Conservation (phyloP, 495 filamentous ascomycete genomes). For the Pyronema domesticum region DNA sequence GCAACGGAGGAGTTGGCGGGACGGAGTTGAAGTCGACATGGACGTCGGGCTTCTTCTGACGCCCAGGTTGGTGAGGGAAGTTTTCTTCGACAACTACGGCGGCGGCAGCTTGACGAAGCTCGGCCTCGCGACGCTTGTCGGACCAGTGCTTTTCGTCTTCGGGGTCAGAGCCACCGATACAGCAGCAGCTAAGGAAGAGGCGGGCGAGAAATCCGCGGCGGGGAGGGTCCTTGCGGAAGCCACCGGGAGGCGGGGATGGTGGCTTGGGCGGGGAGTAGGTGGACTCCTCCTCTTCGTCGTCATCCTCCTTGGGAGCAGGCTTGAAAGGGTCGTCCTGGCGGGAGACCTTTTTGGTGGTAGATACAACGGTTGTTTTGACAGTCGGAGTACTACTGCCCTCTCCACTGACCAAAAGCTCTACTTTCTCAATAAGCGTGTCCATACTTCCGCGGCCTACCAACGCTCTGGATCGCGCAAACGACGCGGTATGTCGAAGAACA, state of each 20-base stretch:
- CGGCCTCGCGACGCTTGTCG: constrained; percentile 11
- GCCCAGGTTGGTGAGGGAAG: not conserved
- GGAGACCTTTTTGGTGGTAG: constrained; percentile 14
- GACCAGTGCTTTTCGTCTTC: constrained; percentile 4
- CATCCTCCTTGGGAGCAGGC: not conserved
- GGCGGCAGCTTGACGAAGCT: constrained; percentile 15
- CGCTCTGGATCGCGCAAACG: constrained; percentile 38
- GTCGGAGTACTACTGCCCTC: constrained; percentile 1
- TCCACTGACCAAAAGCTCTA: constrained; percentile 15
- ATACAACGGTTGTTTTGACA: constrained; percentile 10
- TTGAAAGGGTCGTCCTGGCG: constrained; percentile 9
- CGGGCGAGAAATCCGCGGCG: constrained; percentile 6
- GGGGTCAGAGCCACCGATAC: not conserved
- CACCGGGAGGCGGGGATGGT: constrained; percentile 13
- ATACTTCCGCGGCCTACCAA: constrained; percentile 55
- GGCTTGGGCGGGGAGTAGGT: constrained; percentile 1
- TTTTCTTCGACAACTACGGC: constrained; percentile 9
- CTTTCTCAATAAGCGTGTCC: constrained; percentile 25
- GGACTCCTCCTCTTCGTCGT: not conserved
- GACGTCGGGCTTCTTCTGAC: not conserved
- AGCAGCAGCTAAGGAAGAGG: constrained; percentile 12
- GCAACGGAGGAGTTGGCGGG: constrained; percentile 20
- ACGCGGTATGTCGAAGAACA: constrained; percentile 22
- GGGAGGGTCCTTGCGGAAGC: constrained; percentile 5
- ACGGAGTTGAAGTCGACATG: constrained; percentile 8